These are phyloP conservation scores for Microbotryomycetes sp. DNA, from an alignment of 1,284 basidiomycete species.

Conservation along the genomic window DNA sequence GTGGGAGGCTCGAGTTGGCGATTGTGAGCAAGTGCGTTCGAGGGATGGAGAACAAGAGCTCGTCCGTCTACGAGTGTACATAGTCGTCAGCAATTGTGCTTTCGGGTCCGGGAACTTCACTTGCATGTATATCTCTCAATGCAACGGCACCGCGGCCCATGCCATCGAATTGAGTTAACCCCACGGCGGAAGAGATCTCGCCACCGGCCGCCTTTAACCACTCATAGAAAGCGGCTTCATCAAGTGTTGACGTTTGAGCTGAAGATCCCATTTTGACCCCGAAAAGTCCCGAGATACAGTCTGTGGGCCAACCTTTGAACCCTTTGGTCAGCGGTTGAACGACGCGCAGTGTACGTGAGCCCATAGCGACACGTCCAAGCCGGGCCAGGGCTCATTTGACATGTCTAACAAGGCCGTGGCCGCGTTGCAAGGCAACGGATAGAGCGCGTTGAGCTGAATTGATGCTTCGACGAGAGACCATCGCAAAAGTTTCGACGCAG, in stretches of 20 bases:
- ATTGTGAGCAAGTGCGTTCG: conserved; percentile 68
- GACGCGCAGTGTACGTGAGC: background rate
- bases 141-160: conserved; percentile 67
- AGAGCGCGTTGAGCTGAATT: too few relatives aligned
- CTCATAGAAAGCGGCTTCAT: conserved; percentile 35
- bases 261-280: background rate
- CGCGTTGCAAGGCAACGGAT: too few relatives aligned
- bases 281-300: background rate
- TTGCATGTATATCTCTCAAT: conserved; percentile 59
- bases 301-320: background rate
- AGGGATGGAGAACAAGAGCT: conserved; percentile 75
- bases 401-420: background rate
- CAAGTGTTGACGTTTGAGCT: background rate
- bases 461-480: too few relatives aligned
- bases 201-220: conserved; percentile 43
- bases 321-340: background rate
- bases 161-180: conserved; percentile 49
- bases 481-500: too few relatives aligned
- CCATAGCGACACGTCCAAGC: background rate
- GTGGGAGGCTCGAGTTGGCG: conserved; percentile 60
- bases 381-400: background rate
- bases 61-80: conserved; percentile 51
- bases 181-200: conserved; percentile 43
- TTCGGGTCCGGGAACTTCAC: conserved; percentile 29
- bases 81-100: background rate